Base-by-base conservation (phyloP, 306 rosid species). In the Dalbergia oliveri region DNA sequence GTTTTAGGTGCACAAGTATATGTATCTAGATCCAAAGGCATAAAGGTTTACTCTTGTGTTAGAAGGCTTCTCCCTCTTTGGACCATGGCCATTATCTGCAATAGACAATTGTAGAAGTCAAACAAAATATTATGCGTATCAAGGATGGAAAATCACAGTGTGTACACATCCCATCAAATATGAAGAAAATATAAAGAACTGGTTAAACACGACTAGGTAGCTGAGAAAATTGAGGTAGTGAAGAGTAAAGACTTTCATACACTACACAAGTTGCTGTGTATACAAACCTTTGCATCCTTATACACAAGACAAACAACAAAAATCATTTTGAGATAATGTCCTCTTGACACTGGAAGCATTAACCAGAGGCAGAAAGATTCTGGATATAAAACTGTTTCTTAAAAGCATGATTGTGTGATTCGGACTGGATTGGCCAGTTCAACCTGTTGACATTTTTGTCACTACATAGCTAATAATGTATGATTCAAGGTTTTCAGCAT, bases 61-160 rank as follows among this genome's bases (percentile, higher is more conserved):
- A 58, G 94, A 73, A 83, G 98, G 89, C 85, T 85, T 90, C 83
- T 95, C 98, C 86, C 98, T 87, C 97, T 87, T 83, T 91, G 99
- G 72, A 91, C 90, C 97, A 89, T 90, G 77, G 92, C 88, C 98
- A 90, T 93, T 81, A 93, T 88, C 99, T 95, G 93, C 87, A 85
- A 66, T 62, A 67, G n/a, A 67, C 26, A 53, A 84, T 61, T 66
- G 69, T 44, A 66, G 14, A 79, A 21, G 23, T 75, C 43, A 75
- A 75, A 82, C 12, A 73, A 45, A 57, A 50, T 13, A 14, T 14
- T 12, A 50, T 13, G 4, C n/a, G 7, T 13, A 54, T 65, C 6
- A n/a, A 62, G n/a, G 82, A 83, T 51, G 69, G 77, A 16, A 75
- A 19, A 56, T 64, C 56, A 51, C 72, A 3, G 67, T 47, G 57